phyloP scores from a whole-genome alignment of 345 rosid species.

The Eucalyptus viminalis region DNA sequence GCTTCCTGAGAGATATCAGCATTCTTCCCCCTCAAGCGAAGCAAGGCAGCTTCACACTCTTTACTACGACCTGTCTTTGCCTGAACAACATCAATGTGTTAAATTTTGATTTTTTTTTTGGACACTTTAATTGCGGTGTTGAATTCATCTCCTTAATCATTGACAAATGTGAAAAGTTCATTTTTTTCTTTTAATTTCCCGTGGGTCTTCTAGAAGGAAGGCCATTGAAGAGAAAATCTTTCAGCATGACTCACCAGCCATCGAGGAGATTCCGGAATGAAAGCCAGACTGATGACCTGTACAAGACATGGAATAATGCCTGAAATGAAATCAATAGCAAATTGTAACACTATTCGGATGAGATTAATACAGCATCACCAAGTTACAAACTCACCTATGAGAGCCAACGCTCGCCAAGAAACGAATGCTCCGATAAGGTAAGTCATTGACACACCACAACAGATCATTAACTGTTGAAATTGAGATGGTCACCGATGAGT shows the following conservation, averaged over 20 bases:
- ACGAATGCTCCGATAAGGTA: constrained; percentile 59
- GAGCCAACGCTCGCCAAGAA: constrained; percentile 60
- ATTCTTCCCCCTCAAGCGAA: no score
- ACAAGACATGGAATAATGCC: constrained; percentile 30
- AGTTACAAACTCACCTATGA: constrained; percentile 27
- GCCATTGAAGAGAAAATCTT: neutral
- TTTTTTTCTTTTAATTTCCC: no score
- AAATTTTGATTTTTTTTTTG: no score
- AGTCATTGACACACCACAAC: constrained; percentile 43
- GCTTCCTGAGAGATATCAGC: no score
- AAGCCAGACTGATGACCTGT: constrained; percentile 19
- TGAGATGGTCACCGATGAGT: neutral
- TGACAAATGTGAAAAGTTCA: no score
- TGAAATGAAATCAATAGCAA: neutral
- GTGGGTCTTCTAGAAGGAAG: neutral
- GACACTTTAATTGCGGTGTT: no score
- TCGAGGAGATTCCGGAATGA: constrained; percentile 52
- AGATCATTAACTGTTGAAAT: constrained; percentile 58
- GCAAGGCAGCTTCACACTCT: no score
- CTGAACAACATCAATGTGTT: no score
- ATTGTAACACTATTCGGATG: neutral
- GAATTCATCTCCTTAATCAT: no score
- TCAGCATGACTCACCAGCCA: constrained; percentile 28
- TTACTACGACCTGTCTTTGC: no score
- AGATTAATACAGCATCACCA: neutral